Evolutionary conservation across 176 grass and related monocot genomes (phyloP), one percentile per base, ranked within the genome.

Genomic region (Aegilops tauschii): DNA sequence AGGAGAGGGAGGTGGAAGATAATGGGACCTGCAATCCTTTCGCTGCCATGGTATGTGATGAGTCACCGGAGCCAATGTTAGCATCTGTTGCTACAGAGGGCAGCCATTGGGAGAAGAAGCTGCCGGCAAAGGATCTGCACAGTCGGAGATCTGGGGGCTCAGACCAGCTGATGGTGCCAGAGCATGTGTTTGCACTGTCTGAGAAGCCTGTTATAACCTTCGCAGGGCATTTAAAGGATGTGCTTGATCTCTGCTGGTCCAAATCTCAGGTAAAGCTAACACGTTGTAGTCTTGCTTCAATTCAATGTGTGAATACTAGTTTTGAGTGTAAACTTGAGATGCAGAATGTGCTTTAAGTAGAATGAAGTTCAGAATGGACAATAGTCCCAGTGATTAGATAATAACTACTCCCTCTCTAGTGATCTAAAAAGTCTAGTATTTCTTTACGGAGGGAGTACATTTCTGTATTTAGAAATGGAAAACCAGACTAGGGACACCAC

Each of bases 171-270:
- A 93, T 94, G 90, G 84, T 96, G 78, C 90, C 97, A 2, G 87
- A 90, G 42, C 85, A 94, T 87, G 88, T 98, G 61, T 96, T 98
- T 93, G 87, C 94, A 82, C 70, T 98, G 85, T 98, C 93, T 3
- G 94, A 96, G 59, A 96, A 91, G 80, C 97, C 97, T 27, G 84
- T 96, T 39, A 93, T 90, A 87, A 94, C 97, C 80, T 98, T 98
- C 21, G 87, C 82, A 86, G 97, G 97, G 66, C 97, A 98, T 79
- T 61, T 80, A 25, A 80, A 87, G 67, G 97, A 96, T 87, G 94
- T 98, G 80, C 97, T 98, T 68, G 97, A 98, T 79, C 97, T 98
- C 81, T 94, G 94, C 61, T 98, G 97, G 97, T 98, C 97, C 63
- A 95, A 96, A 91, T 96, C 92, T 80, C 92, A 91, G 93, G 97